Conservation (phyloP, 495 filamentous ascomycete species). For the Xylaria sp. region DNA sequence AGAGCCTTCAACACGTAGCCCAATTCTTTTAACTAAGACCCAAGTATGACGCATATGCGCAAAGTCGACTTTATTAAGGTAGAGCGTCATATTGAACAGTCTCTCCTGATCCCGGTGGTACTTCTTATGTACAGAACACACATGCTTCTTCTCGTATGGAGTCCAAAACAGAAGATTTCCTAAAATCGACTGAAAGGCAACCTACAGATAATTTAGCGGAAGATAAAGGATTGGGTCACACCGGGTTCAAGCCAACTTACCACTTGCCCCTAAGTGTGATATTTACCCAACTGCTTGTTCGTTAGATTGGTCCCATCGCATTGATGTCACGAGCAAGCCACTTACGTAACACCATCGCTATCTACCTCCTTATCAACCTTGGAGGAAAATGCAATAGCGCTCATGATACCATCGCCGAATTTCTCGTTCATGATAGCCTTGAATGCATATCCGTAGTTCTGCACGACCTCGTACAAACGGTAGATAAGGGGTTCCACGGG, state of each 20-base stretch:
- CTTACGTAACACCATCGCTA: constrained; percentile 64
- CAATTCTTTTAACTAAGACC: too few relatives aligned
- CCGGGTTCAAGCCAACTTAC: constrained; percentile 56
- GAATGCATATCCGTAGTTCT: constrained; percentile 97
- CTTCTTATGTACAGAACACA: too few relatives aligned
- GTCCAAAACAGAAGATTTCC: too few relatives aligned
- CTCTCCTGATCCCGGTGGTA: too few relatives aligned
- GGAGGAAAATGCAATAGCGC: constrained; percentile 90
- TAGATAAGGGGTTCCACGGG: constrained; percentile 95
- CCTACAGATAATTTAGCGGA: constrained; percentile 48
- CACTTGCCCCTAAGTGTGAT: constrained; percentile 96
- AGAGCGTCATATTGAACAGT: too few relatives aligned
- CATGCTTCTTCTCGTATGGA: too few relatives aligned
- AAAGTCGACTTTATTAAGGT: too few relatives aligned
- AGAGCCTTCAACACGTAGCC: too few relatives aligned
- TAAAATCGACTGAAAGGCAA: constrained; percentile 70
- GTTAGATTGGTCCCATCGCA: constrained; percentile 8
- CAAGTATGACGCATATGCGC: too few relatives aligned
- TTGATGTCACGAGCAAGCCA: background rate
- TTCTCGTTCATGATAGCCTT: constrained; percentile 98
- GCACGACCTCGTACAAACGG: constrained; percentile 92
- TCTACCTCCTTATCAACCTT: constrained; percentile 97
- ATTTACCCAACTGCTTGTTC: constrained; percentile 72
- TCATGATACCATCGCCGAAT: constrained; percentile 99
- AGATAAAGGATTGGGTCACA: constrained; percentile 16